Evolutionary conservation across 768 basidiomycete genomes (phyloP), one percentile per base, ranked within the genome.

Genomic region (Fomitopsis serialis): DNA sequence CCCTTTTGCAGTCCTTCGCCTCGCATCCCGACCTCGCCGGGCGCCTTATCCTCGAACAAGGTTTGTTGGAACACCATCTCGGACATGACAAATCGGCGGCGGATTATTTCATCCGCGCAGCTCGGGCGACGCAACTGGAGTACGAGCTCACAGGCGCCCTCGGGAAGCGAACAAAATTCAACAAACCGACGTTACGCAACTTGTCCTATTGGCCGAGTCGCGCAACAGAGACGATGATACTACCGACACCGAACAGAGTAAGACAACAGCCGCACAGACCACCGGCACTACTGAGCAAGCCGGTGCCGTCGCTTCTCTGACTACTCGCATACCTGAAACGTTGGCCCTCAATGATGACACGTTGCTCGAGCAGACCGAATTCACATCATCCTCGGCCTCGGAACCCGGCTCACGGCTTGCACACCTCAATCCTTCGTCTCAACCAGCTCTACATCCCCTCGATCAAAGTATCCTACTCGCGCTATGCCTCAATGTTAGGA

Each of bases 151-250:
- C 92, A 0, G 97, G 97, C 8, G 91, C 93, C 10, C 75, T 95
- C 49, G 97, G 97, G 37, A 92, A 87, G 70, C 80, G 92, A 55
- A 99, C 97, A 11, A 96, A 92, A 68, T 99, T 89, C 97, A 99
- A 69, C 76, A 87, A 56, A 80, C 72, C 49, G 88, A 92, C 32
- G 73, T 89, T 52, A 89, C 87, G 50, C 97, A 99, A 69, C 84
- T 99, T 47, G 89, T 98, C 40, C 75, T 99, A 22, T 80, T 99
- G 19, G 96, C 97, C n/a, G 82, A 94, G 66, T 92, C 92, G 56
- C 80, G 82, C 51, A n/a, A 21, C 9, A 50, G 61, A 15, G 54
- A 50, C 40, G 32, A 55, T 48, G 57, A 52, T 22, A 29, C 46
- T 22, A 45, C 43, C 45, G 55, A 49, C 17, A 37, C 45, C 42